A percentile compares a stretch with the other conserved stretches of the same genome.
Conservation (phyloP, 2,329 filamentous ascomycete species). For the Sclerotinia spermophila region DNA sequence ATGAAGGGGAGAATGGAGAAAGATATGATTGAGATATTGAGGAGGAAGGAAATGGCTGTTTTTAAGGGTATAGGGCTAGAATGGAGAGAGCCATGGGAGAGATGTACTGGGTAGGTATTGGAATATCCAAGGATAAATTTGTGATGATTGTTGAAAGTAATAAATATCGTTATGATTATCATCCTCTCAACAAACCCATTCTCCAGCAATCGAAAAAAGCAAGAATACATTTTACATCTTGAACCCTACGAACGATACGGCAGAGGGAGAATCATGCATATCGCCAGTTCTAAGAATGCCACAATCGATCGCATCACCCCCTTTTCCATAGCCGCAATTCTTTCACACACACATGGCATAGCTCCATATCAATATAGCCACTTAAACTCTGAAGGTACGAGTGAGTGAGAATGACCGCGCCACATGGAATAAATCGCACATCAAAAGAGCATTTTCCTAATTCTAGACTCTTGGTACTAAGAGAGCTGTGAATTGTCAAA, state of each 20-base stretch:
- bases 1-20: not conserved
- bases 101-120: constrained; percentile 42
- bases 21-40: not conserved
- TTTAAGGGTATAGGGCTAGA: constrained; percentile 71
- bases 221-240: not conserved
- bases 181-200: not conserved
- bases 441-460: not conserved
- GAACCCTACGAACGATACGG: not conserved
- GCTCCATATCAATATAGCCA: not conserved
- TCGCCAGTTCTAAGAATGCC: not conserved
- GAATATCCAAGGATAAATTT: too few relatives aligned
- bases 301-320: not conserved
- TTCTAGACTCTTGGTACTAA: too few relatives aligned
- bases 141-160: not conserved
- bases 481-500: too few relatives aligned
- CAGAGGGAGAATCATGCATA: not conserved
- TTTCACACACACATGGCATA: not conserved
- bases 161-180: not conserved
- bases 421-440: too few relatives aligned
- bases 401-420: not conserved
- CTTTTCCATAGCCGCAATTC: not conserved
- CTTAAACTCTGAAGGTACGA: not conserved
- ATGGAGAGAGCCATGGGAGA: constrained; percentile 62
- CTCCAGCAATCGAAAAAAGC: not conserved
- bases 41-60: constrained; percentile 73